These are phyloP conservation scores for Cenococcum geophilum DNA, from an alignment of 495 filamentous ascomycete species.

Conservation along the genomic window DNA sequence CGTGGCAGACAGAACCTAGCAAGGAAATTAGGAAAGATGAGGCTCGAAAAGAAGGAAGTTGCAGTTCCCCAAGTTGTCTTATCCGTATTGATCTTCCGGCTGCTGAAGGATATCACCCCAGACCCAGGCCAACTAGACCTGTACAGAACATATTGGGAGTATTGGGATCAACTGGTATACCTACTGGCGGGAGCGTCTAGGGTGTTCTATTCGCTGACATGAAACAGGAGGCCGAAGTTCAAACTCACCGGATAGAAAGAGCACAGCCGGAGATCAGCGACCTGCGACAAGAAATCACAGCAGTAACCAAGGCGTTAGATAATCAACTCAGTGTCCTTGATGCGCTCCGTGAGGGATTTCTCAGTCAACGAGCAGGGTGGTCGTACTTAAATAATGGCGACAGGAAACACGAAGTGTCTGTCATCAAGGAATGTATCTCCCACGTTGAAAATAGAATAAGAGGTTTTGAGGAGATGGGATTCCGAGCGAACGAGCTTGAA, in stretches of 20 bases:
- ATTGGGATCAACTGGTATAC: constrained; percentile 8
- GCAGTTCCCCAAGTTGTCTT: background rate
- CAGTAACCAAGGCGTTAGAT: background rate
- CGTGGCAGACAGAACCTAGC: background rate
- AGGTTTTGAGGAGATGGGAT: background rate
- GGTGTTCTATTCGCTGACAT: background rate
- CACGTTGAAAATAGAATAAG: background rate
- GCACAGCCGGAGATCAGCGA: background rate
- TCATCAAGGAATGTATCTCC: constrained; percentile 7
- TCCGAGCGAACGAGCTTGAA: background rate
- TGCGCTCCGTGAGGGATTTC: background rate
- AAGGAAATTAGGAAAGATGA: background rate
- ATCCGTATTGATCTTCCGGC: constrained; percentile 4
- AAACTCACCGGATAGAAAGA: background rate
- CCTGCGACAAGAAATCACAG: constrained; percentile 3
- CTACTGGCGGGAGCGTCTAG: background rate
- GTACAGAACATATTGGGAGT: constrained; percentile 1
- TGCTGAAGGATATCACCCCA: background rate
- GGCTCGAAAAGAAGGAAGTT: constrained; percentile 9
- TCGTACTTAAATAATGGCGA: background rate
- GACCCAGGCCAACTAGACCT: background rate
- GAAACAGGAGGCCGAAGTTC: background rate
- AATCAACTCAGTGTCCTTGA: constrained; percentile 3
- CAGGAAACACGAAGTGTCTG: background rate
- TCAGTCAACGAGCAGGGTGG: background rate